Evolutionary conservation across 768 basidiomycete genomes (phyloP), one percentile per base, ranked within the genome.

Genomic region (Fistulinella prunicolor): DNA sequence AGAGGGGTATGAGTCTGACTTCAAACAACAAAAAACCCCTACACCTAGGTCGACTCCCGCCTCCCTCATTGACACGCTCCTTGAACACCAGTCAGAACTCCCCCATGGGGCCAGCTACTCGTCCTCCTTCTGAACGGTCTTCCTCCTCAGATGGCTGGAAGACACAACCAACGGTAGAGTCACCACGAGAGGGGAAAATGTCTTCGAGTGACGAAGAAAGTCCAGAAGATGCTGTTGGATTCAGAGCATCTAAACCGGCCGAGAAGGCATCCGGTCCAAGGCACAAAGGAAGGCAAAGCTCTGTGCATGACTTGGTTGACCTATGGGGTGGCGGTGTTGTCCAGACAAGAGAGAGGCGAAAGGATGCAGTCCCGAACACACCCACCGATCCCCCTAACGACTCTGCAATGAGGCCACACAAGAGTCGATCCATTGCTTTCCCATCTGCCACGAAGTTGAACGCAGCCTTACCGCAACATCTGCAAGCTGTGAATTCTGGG

Each of bases 301-400:
- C 90, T 12, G 88, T 91, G 20, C 88, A 93, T 58, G 85, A 92
- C 59, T 62, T 91, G 46, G 86, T 91, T 23, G 85, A 86, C 62
- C 64, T 91, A 23, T 90, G 85, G 74, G 86, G 86, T 35, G 86
- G 85, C 7, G 73, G 75, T 13, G 51, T 72, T 49, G 53, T 57
- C 40, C 70, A 64, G 52, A 61, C 61, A 20, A 78, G 74, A 56
- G 77, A 80, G 54, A 77, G 72, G 52, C 69, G 66, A 26, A 63
- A 61, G 48, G 59, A 67, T 50, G 39, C 37, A 17, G 19, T 40
- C 17, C 44, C 53, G 17, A 58, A 45, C 32, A 23, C 61, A 55
- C 38, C 62, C 49, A 46, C 50, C 8, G 55, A 61, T 47, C 16
- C 42, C 9, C 39, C 42, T 39, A 42, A 41, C 19, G 59, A 65